phyloP scores from a whole-genome alignment of 202 grass and related monocot species.

The Dendrocalamus latiflorus region DNA sequence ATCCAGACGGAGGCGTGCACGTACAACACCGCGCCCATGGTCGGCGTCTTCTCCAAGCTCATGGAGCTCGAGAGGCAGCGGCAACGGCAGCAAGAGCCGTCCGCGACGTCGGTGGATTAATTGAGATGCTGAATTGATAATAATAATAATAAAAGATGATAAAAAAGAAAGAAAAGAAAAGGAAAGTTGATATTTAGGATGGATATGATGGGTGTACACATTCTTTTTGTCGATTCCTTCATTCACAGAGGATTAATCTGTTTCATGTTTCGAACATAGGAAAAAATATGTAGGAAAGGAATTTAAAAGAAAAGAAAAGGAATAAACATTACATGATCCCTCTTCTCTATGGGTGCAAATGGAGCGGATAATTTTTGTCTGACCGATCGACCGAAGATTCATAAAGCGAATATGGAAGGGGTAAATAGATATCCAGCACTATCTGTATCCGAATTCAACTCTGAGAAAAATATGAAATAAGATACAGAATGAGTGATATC shows the following conservation, averaged over 20 bases:
- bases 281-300: not conserved
- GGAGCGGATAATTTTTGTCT: too few species aligned
- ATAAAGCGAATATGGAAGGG: too few species aligned
- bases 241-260: not conserved
- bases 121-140: not conserved
- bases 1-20: conserved; percentile 98
- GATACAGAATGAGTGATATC: too few species aligned
- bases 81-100: not conserved
- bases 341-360: not conserved
- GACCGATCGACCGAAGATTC: too few species aligned
- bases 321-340: not conserved
- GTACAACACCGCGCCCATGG: conserved; percentile 89
- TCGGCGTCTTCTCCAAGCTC: conserved; percentile 81
- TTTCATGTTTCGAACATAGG: conserved; percentile 24
- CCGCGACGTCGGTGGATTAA: not conserved
- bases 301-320: not conserved
- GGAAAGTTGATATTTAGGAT: not conserved
- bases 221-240: conserved; percentile 27
- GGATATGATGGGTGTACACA: conserved; percentile 14
- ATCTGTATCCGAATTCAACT: too few species aligned
- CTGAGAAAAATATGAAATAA: too few species aligned
- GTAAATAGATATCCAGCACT: too few species aligned
- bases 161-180: not conserved
- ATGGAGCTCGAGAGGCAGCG: conserved; percentile 34
- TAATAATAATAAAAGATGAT: not conserved